These are phyloP conservation scores for Vigna angularis DNA, from an alignment of 306 rosid genomes.

Conservation along the genomic window DNA sequence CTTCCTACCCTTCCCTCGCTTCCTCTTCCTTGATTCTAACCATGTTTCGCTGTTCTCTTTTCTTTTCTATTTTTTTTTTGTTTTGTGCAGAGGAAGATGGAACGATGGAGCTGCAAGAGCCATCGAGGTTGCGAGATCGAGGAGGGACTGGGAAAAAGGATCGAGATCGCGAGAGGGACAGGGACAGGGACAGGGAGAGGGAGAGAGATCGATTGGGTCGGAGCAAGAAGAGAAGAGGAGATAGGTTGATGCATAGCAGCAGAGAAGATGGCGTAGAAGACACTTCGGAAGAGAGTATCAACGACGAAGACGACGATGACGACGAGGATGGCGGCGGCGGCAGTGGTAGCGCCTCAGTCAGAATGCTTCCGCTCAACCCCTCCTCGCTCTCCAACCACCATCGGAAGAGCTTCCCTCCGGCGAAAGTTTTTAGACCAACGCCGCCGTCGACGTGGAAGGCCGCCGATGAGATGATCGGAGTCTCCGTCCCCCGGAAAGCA, in stretches of 20 bases:
- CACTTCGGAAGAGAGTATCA: conserved; percentile 89
- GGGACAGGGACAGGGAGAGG: conserved; percentile 62
- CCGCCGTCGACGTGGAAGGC: conserved; percentile 77
- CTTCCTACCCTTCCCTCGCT: neutral
- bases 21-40: conserved; percentile 38
- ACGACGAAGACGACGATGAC: conserved; percentile 84
- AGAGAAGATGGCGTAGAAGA: conserved; percentile 86
- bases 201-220: conserved; percentile 86
- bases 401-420: conserved; percentile 84
- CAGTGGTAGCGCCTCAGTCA: conserved; percentile 59
- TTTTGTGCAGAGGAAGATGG: conserved; percentile 83
- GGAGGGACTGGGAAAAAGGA: conserved; percentile 85
- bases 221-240: conserved; percentile 81
- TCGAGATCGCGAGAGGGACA: conserved; percentile 64
- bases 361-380: conserved; percentile 93
- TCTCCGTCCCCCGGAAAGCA: conserved; percentile 87
- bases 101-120: conserved; percentile 77
- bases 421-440: conserved; percentile 73
- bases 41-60: neutral
- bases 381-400: conserved; percentile 58
- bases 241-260: conserved; percentile 81
- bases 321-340: conserved; percentile 63
- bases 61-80: neutral
- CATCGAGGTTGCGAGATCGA: conserved; percentile 85
- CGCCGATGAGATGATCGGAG: conserved; percentile 98